These are phyloP conservation scores for Aureobasidium musti DNA, from an alignment of 2,329 filamentous ascomycete genomes.

Conservation along the genomic window DNA sequence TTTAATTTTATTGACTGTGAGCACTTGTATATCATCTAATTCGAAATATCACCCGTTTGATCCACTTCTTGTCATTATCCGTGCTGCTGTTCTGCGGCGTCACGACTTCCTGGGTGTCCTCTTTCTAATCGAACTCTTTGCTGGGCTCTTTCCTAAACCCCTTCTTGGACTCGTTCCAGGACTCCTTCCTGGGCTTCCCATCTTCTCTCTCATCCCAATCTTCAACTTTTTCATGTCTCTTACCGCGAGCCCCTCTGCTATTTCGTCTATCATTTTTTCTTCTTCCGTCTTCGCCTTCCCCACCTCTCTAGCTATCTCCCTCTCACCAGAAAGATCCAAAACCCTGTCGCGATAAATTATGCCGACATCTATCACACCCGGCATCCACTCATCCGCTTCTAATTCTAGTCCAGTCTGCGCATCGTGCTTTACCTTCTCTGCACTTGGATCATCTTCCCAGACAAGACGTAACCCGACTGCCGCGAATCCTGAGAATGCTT, in stretches of 20 bases:
- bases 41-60: too few relatives aligned
- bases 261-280: not conserved
- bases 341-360: not conserved
- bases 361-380: not conserved
- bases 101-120: not conserved
- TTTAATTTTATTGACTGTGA: too few relatives aligned
- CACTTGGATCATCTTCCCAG: not conserved
- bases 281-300: not conserved
- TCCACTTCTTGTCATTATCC: too few relatives aligned
- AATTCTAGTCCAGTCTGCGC: not conserved
- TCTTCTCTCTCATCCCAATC: not conserved
- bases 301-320: not conserved
- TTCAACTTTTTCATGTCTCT: not conserved
- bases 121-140: not conserved
- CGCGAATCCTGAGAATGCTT: not conserved
- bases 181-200: not conserved
- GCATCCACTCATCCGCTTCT: not conserved
- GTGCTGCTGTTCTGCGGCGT: too few relatives aligned
- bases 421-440: not conserved
- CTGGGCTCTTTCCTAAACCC: not conserved
- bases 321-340: not conserved
- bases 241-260: not conserved
- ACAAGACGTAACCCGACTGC: not conserved
- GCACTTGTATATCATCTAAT: too few relatives aligned
- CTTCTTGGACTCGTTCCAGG: not conserved